Base-by-base conservation (phyloP, 179 eudicot genomes). In the Amaranthus tricolor region DNA sequence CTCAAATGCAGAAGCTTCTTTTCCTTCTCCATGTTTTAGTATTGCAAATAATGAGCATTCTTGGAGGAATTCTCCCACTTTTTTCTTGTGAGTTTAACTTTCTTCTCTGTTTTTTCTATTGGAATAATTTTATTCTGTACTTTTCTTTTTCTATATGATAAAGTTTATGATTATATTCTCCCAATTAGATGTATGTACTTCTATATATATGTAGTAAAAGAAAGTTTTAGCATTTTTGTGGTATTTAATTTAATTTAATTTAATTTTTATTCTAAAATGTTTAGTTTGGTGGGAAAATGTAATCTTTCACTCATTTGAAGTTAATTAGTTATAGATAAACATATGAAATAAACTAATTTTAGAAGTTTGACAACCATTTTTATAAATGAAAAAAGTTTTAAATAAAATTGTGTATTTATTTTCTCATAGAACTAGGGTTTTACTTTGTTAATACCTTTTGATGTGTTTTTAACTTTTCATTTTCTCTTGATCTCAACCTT, bases 71-170 rank as follows among this genome's bases (percentile, higher is more conserved):
- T 15, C 86, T 77, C 77, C 88, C 59, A 76, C 62, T 71, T 70
- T 84, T 82, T 60, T 84, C 80, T 78, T 86, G 97, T 91, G 81
- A 88, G 92, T 82, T 82, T 70, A 65, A 77, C 62, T 80, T 64
- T 72, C 6, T 0, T 19, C 8, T 45, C 9, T 45, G 19, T 8
- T 24, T 14, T 13, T 9, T 57, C 73, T 52, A 55, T 55, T 31
- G 40, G 40, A 31, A 31, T 31, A 31, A 31, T 56, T 58, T 12
- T 54, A 4, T 54, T 3, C 59, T 55, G 47, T 14, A 20, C 9
- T 52, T 50, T 43, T 69, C 43, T 69, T 43, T 68, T 31, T 51
- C 56, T 71, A 55, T 64, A 19, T 44, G 47, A 52, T 53, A 13
- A 78, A 57, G 51, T 50, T 14, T 57, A 69, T 65, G 24, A 11